Evolutionary conservation across 768 basidiomycete genomes (phyloP).

Genomic region (Amanita exitialis): DNA sequence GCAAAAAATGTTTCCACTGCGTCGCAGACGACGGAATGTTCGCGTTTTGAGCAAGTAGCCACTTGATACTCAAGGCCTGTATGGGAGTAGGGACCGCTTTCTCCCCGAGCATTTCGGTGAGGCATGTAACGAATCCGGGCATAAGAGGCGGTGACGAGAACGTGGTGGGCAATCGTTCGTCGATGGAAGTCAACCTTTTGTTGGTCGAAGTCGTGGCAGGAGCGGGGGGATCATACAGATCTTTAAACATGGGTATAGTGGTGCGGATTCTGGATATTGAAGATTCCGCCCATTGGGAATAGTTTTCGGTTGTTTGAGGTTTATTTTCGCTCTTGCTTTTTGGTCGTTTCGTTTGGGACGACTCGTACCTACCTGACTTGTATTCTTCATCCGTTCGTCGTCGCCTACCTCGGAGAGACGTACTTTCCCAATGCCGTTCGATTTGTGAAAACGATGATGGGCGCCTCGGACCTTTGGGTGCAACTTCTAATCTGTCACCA

Average conservation of each 20-base stretch:
- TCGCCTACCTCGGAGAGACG: neutral
- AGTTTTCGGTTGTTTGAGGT: neutral
- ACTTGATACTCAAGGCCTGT: slow-evolving; percentile 64
- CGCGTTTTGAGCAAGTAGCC: slow-evolving; percentile 32
- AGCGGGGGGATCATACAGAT: slow-evolving; percentile 3
- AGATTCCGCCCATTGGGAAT: neutral
- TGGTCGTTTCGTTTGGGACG: neutral
- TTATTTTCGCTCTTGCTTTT: neutral
- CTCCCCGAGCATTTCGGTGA: slow-evolving; percentile 49
- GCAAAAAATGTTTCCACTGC: slow-evolving; percentile 42
- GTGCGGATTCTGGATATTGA: neutral
- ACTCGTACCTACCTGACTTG: neutral
- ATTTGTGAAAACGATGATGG: neutral
- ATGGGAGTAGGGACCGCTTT: slow-evolving; percentile 61
- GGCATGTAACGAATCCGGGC: slow-evolving; percentile 47
- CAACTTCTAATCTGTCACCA: slow-evolving; percentile 1
- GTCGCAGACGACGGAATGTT: slow-evolving; percentile 11
- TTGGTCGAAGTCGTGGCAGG: neutral
- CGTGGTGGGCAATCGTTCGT: slow-evolving; percentile 17
- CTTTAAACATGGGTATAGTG: slow-evolving; percentile 1
- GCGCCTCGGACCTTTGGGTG: neutral
- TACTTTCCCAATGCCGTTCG: neutral
- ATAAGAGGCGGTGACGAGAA: slow-evolving; percentile 68
- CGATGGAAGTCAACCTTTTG: neutral
- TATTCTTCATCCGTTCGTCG: neutral